Base-by-base conservation (phyloP, 179 eudicot genomes). In the Heliamphora pulchella region DNA sequence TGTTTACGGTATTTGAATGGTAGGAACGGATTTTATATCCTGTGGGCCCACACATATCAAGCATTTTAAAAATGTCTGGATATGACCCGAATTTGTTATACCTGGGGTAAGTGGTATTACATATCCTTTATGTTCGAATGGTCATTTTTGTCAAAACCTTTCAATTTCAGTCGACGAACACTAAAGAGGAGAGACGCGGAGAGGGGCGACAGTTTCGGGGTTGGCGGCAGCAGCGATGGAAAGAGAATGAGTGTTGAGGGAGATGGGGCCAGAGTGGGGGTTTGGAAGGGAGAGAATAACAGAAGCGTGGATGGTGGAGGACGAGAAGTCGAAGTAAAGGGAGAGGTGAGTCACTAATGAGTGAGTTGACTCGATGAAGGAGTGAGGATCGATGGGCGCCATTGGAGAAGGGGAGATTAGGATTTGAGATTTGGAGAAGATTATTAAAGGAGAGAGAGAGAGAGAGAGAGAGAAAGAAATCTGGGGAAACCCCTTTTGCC, bases 341-440 rank as follows among this genome's bases (percentile, higher is more conserved):
- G 98, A 89, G 86, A 95, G 81, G 90, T 93, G 97, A 83, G 91
- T 91, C 6, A 95, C 84, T 69, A 93, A 84, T 0, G 98, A 97
- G 86, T 91, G 91, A 11, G 93, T 53, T 20, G 97, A 87, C 61
- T 85, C 87, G 7, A 95, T 91, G 94, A 78, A 88, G 44, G 98
- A 95, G 85, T 95, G 98, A 0, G 98, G 98, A 76, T 95, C 98
- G 22, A 90, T 81, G 20, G 88, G 84, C 2, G 91, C 89, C 98
- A 91, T 93, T 79, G 74, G 5, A 62, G 82, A 39, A 6, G 31
- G 10, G 53, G 20, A 44, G 10, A 11, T 57, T 11, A 79, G 75
- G 69, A 71, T 31, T 31, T 31, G 31, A 31, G 31, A 31, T 31
- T 31, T 31, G 31, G 31, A 31, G 31, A 31, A 31, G 31, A 31